Percentiles rank a stretch among this genome's conserved stretches.
These are phyloP conservation scores for Psidium guajava DNA, from an alignment of 345 rosid genomes.

Conservation along the genomic window DNA sequence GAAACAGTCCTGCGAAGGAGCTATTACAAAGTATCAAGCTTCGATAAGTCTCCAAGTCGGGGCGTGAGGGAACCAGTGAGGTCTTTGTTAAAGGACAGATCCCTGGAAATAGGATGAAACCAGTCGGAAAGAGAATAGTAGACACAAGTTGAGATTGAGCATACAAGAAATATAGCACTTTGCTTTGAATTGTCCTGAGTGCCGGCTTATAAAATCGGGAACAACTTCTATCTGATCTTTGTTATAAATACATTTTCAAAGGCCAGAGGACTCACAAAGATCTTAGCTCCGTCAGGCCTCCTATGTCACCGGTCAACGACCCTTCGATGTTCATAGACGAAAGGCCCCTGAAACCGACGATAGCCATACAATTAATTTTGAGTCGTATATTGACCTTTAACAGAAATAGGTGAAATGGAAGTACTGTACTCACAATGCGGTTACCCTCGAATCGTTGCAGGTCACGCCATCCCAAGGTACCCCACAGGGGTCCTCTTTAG, in stretches of 20 bases:
- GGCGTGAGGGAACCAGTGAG: constrained; percentile 66
- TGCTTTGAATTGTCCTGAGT: neutral
- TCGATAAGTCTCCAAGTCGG: constrained; percentile 56
- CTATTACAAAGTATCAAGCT: constrained; percentile 67
- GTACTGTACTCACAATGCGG: constrained; percentile 43
- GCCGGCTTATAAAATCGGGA: constrained; percentile 64
- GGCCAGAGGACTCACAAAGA: constrained; percentile 43
- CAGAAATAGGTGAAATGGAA: neutral
- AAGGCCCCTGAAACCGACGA: constrained; percentile 36
- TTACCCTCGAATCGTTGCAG: constrained; percentile 53
- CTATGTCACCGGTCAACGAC: constrained; percentile 73
- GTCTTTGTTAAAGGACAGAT: constrained; percentile 61
- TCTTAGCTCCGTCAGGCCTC: constrained; percentile 61
- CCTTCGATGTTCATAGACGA: constrained; percentile 75
- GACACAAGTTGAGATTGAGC: neutral
- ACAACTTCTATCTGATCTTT: neutral
- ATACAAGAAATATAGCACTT: neutral
- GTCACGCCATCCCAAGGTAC: constrained; percentile 80
- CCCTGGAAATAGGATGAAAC: constrained; percentile 32
- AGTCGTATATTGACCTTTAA: neutral
- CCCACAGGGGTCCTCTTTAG: constrained; percentile 56
- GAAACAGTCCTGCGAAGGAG: neutral
- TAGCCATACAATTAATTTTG: neutral
- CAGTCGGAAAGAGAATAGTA: neutral
- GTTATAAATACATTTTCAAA: neutral